Conservation (phyloP, 139 green algal species). For the Gonium pectorale region DNA sequence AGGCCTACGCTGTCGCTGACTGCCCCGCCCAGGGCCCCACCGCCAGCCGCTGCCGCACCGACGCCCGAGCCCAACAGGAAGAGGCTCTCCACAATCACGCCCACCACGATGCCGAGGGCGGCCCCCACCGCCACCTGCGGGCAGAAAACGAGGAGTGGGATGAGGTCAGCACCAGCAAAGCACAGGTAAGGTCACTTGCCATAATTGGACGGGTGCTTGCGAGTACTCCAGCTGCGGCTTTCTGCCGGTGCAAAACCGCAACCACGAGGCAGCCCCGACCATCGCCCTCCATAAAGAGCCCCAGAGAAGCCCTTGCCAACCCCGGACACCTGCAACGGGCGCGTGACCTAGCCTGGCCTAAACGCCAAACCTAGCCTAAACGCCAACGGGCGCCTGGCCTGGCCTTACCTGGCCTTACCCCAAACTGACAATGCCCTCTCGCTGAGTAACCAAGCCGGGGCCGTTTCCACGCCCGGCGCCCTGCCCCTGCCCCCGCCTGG, state of each 20-base stretch:
- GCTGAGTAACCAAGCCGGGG: neutral
- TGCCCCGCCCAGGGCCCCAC: too few species aligned
- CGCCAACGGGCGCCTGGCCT: too few species aligned
- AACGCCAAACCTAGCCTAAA: too few species aligned
- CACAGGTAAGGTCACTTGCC: neutral
- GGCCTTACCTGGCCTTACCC: neutral
- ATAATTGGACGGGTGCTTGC: neutral
- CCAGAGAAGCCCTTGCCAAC: too few species aligned
- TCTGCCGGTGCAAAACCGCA: neutral
- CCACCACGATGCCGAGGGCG: conserved; percentile 25
- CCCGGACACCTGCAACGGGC: too few species aligned
- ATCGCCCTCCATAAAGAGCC: neutral
- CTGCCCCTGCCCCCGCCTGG: neutral
- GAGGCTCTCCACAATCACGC: neutral
- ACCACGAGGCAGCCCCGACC: neutral
- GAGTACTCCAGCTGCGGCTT: neutral
- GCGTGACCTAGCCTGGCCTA: too few species aligned
- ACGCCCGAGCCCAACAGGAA: too few species aligned
- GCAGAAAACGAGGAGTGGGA: neutral
- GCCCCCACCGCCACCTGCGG: conserved; percentile 37
- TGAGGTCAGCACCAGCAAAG: neutral
- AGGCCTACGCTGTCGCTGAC: too few species aligned
- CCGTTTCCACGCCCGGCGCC: neutral
- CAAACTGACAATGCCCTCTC: neutral
- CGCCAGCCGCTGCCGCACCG: too few species aligned